Evolutionary conservation across 1,284 basidiomycete genomes (phyloP), one percentile per base, ranked within the genome.

Genomic region (Irpex lacteus): DNA sequence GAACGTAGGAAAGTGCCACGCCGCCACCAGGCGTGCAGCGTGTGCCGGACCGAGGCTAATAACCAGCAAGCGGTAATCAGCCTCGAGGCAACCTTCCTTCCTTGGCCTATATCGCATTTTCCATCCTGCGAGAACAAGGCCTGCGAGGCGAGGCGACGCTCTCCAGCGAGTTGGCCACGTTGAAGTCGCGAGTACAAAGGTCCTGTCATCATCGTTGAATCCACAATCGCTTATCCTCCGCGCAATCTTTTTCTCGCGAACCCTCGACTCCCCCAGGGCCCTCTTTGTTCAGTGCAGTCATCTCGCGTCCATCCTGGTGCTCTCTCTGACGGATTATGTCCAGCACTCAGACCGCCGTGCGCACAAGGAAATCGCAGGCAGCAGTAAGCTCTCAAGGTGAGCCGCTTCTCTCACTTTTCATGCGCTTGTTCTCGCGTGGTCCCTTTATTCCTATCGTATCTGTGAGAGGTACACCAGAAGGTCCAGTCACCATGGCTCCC

Each of bases 321-420:
- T 61, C 54, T 61, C 65, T 64, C 67, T 69, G 62, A 62, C 65
- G 67, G 68, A 71, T 71, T 66, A 89, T 89, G 88, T 80, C 88
- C 59, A 85, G 52, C 55, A 54, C 79, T 69, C 84, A 85, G 71
- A 86, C 87, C 59, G 84, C 85, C 19, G 86, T 87, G 71, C 83
- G 86, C 71, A 78, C 76, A 68, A 75, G 82, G 70, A 82, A 79
- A 70, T 34, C 72, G 9, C 77, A 74, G 63, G 72, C 75, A 63
- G 74, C 74, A 67, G 65, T 75, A 47, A 67, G 68, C 18, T 70
- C 75, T 57, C 79, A 80, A 74, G 77, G 82, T 81, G 62, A 67
- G 76, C 74, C 60, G 8, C 7, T 65, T 61, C 63, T 56, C 61
- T 49, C 63, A 65, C 61, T 66, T 64, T 32, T 57, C 9, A 37